Percentiles rank a stretch among this genome's conserved stretches.
These are phyloP conservation scores for Zangia roseola DNA, from an alignment of 768 basidiomycete species.

Conservation along the genomic window DNA sequence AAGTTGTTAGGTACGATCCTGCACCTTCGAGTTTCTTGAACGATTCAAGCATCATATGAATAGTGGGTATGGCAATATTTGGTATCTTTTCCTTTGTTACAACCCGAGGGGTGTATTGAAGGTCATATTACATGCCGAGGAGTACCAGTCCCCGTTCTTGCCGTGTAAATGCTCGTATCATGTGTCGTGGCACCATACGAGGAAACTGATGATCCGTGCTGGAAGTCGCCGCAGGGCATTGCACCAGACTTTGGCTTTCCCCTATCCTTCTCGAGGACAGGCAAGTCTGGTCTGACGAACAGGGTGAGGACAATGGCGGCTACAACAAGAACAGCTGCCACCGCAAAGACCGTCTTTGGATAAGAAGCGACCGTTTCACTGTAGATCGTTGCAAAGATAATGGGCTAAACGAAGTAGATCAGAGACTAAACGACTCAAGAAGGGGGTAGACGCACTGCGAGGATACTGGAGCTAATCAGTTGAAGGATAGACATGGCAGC, in stretches of 20 bases:
- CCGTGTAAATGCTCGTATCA: conserved; percentile 4
- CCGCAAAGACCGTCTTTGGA: conserved; percentile 67
- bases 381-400: conserved; percentile 68
- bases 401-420: conserved; percentile 46
- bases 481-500: conserved; percentile 70
- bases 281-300: conserved; percentile 39
- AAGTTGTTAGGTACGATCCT: no score
- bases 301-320: conserved; percentile 46
- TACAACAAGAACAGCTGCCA: conserved; percentile 54
- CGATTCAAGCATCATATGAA: no score
- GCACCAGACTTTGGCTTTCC: conserved; percentile 3
- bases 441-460: conserved; percentile 37
- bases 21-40: no score
- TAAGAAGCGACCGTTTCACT: conserved; percentile 58
- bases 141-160: conserved; percentile 3
- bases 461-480: conserved; percentile 61
- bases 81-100: no score
- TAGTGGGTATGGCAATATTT: no score
- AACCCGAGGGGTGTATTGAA: no score
- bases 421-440: conserved; percentile 9
- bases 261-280: conserved; percentile 14
- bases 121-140: background rate
- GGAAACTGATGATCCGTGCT: conserved; percentile 27
- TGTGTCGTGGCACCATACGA: conserved; percentile 16
- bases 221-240: conserved; percentile 17